Conservation (phyloP, 2,329 filamentous ascomycete species). For the Phoma sp. region DNA sequence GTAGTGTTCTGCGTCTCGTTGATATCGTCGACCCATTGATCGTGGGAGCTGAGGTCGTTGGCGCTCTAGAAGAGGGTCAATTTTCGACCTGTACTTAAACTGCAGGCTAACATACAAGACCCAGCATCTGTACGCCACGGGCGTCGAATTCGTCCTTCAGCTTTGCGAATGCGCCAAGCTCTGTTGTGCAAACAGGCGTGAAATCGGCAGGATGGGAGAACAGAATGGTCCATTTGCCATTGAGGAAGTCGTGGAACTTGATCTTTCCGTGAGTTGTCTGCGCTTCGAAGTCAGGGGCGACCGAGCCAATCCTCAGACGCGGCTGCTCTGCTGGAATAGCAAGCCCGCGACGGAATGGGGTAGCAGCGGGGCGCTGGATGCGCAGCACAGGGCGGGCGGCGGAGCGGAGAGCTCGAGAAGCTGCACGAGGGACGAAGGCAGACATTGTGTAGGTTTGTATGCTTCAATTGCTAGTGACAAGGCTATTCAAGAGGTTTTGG, state of each 20-base stretch:
- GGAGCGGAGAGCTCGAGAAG: conserved; percentile 42
- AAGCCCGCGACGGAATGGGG: conserved; percentile 47
- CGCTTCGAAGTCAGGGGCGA: conserved; percentile 79
- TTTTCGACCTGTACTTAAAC: not conserved
- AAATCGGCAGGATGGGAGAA: conserved; percentile 89
- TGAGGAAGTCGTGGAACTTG: conserved; percentile 69
- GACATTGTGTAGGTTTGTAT: conserved; percentile 34
- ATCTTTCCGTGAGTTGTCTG: conserved; percentile 79
- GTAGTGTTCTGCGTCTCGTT: conserved; percentile 54
- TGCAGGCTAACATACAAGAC: conserved; percentile 61
- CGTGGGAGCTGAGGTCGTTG: conserved; percentile 84
- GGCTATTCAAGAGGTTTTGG: not conserved
- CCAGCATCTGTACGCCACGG: conserved; percentile 89
- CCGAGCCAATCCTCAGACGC: conserved; percentile 52
- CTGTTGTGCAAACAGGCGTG: conserved; percentile 94
- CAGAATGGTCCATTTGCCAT: conserved; percentile 78
- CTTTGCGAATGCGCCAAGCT: conserved; percentile 91
- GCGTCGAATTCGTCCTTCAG: conserved; percentile 86
- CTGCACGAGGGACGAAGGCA: conserved; percentile 42
- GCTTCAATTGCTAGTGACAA: not conserved
- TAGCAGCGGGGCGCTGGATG: conserved; percentile 32
- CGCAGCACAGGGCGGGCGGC: conserved; percentile 34
- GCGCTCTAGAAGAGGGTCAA: conserved; percentile 57
- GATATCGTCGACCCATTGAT: conserved; percentile 85
- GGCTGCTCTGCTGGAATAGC: conserved; percentile 48